Conservation (phyloP, 306 rosid genomes). For the Corylus americana region DNA sequence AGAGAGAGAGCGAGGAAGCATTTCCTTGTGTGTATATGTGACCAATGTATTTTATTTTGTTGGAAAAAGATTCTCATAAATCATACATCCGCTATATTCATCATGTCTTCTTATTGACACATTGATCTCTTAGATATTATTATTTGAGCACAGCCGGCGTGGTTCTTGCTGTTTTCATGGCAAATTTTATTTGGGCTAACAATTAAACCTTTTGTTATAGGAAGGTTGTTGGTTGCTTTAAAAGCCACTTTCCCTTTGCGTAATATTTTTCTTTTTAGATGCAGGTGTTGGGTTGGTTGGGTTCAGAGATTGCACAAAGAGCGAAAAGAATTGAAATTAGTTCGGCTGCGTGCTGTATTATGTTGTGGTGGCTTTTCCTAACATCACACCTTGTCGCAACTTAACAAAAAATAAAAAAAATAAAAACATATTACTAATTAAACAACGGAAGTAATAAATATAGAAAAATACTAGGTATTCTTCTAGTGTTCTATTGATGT, state of each 20-base stretch:
- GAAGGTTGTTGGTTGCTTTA: background rate
- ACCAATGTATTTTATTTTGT: background rate
- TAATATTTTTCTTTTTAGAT: background rate
- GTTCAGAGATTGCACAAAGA: background rate
- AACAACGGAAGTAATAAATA: too few species aligned
- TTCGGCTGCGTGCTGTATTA: background rate
- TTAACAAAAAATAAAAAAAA: too few species aligned
- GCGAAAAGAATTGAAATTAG: background rate
- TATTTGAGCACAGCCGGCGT: too few species aligned
- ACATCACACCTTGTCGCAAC: background rate
- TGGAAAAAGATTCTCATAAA: background rate
- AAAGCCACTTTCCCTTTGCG: background rate
- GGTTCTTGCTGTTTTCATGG: too few species aligned
- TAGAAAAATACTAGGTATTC: too few species aligned
- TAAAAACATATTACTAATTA: too few species aligned
- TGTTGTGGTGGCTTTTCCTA: background rate
- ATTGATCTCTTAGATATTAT: background rate
- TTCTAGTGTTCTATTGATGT: too few species aligned
- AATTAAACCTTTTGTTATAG: background rate
- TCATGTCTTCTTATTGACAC: background rate
- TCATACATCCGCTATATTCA: too few species aligned
- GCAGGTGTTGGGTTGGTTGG: background rate
- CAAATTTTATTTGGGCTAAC: background rate
- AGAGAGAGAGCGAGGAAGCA: too few species aligned
- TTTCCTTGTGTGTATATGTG: too few species aligned